Base-by-base conservation (phyloP, 257 asterid species). In the Solanum chaucha region DNA sequence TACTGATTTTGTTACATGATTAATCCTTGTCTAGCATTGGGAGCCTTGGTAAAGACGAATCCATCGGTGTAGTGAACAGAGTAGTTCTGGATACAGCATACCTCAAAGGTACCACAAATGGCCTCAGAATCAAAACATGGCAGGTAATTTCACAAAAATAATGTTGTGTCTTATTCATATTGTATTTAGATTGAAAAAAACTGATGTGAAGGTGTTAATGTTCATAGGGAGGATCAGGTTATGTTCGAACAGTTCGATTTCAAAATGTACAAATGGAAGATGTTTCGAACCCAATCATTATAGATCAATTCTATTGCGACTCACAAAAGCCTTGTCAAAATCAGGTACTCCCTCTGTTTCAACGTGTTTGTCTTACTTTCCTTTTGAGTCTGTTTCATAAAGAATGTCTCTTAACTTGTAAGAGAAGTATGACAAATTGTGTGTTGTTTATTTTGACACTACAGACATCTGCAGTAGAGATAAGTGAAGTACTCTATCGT, bases 271-370 rank as follows among this genome's bases (percentile, higher is more conserved):
- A 81, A 89, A 94, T 96, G 98, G 95, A 95, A 32, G 88, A 97
- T 15, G 99, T 96, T 78, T 89, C 97, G 1, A 94, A 96, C 80
- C 99, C 99, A 40, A 95, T 97, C 22, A 93, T 97, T 90, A 95
- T 97, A 19, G 99, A 97, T 88, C 98, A 97, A 84, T 96, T 97
- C 93, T 97, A 97, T 75, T 97, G 99, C 17, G 99, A 97, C 89
- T 95, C 99, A 8, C 98, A 97, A 46, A 89, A 13, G 24, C 3
- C 94, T 80, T 97, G 99, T 84, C 88, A 93, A 90, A 93, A 96
- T 86, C 98, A 95, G 99, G 99, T 94, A 65, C 4, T 2, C 8
- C 72, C 19, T 26, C 9, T 1, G 35, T 65, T 65, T 67, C 35
- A 55, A 55, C 24, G 1, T 55, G 24, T 17, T 19, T 6, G 64